phyloP scores from a whole-genome alignment of 169 alveolate genomes.

The Besnoitia besnoiti region DNA sequence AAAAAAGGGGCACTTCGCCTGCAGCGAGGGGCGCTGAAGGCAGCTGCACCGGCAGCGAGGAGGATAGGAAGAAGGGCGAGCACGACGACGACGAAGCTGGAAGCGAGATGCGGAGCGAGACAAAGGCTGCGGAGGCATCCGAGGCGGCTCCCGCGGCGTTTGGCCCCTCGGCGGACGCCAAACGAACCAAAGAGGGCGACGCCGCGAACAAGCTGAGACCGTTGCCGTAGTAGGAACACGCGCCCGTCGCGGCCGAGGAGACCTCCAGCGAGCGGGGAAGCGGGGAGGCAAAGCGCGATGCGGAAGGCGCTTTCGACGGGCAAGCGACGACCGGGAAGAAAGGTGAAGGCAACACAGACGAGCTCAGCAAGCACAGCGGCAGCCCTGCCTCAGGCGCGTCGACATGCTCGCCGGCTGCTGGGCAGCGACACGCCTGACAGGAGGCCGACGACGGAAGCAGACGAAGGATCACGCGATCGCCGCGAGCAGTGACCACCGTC shows the following conservation, averaged over 20 bases:
- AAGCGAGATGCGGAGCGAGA: conserved; percentile 25
- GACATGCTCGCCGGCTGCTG: not conserved
- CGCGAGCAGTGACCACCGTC: not conserved
- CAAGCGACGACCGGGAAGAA: not conserved
- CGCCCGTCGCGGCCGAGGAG: not conserved
- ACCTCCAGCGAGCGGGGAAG: not conserved
- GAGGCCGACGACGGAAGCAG: not conserved
- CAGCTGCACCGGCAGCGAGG: conserved; percentile 14
- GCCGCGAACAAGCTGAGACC: not conserved
- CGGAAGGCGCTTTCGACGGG: not conserved
- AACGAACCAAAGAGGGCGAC: not conserved
- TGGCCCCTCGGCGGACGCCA: not conserved
- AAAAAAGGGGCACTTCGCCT: not conserved
- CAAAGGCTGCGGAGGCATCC: not conserved
- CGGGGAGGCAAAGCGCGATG: not conserved
- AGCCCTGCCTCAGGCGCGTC: not conserved
- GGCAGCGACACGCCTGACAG: not conserved
- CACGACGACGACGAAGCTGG: not conserved
- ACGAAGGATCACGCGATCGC: conserved; percentile 13
- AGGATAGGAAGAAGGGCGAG: not conserved
- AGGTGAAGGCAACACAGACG: not conserved
- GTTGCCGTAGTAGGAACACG: conserved; percentile 39
- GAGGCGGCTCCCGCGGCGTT: not conserved
- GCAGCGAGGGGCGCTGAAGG: conserved; percentile 32
- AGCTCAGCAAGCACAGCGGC: not conserved